phyloP scores from a whole-genome alignment of 495 filamentous ascomycete species.

The Thermothielavioides terrestris region DNA sequence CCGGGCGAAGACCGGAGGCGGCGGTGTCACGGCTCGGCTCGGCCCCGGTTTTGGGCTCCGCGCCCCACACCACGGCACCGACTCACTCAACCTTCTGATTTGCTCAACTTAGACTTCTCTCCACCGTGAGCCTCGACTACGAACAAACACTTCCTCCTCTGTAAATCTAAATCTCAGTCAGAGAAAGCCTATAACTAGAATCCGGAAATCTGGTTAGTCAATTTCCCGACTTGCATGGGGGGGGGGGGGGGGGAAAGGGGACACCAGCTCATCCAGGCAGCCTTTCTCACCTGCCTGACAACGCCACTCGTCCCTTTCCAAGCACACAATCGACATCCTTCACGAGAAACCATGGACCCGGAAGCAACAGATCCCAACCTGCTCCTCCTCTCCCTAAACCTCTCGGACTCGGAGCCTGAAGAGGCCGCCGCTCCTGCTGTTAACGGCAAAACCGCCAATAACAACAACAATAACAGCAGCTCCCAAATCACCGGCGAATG shows the following conservation, averaged over 20 bases:
- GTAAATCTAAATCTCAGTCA: too few species aligned
- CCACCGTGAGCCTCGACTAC: neutral
- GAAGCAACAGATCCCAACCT: constrained; percentile 21
- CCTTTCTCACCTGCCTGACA: neutral
- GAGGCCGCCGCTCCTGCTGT: constrained; percentile 7
- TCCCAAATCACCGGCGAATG: neutral
- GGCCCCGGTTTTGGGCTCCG: constrained; percentile 1
- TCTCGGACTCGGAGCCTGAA: constrained; percentile 31
- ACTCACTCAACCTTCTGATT: neutral
- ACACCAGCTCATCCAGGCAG: too few species aligned
- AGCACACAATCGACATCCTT: neutral
- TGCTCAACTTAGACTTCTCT: neutral
- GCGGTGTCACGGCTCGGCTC: neutral
- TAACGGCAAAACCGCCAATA: too few species aligned
- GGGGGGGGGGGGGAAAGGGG: too few species aligned
- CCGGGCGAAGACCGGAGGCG: neutral
- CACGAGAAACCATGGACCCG: constrained; percentile 10
- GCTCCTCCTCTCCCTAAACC: constrained; percentile 35
- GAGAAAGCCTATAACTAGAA: too few species aligned
- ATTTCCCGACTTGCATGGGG: too few species aligned
- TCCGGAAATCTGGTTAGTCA: too few species aligned
- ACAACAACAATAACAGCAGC: constrained; percentile 1
- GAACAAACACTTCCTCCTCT: too few species aligned
- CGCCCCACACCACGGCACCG: neutral
- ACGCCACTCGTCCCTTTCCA: neutral